These are phyloP conservation scores for Aphanocladium album DNA, from an alignment of 2,329 filamentous ascomycete species.

Conservation along the genomic window DNA sequence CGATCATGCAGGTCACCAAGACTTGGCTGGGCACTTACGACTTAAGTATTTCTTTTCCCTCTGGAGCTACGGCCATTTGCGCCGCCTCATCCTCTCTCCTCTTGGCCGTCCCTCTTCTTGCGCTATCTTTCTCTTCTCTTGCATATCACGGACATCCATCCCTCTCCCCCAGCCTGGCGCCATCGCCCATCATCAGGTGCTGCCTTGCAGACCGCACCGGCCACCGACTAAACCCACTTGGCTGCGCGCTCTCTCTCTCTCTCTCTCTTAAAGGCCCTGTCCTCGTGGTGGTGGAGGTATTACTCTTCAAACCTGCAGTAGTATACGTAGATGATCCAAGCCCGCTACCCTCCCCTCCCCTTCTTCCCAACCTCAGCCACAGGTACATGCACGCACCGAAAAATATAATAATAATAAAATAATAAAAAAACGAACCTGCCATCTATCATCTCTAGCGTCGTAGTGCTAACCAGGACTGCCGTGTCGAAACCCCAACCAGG, in stretches of 20 bases:
- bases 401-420: too few relatives aligned
- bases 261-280: background rate
- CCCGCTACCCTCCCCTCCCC: background rate
- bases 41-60: background rate
- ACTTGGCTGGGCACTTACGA: background rate
- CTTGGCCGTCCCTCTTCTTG: background rate
- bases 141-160: background rate
- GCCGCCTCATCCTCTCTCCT: background rate
- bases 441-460: background rate
- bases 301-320: background rate
- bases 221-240: slow-evolving; percentile 2
- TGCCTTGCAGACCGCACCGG: slow-evolving; percentile 4
- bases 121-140: too few relatives aligned
- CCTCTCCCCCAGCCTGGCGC: background rate
- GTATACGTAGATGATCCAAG: background rate
- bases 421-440: background rate
- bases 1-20: slow-evolving; percentile 5
- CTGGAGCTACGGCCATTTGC: background rate
- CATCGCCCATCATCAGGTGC: background rate
- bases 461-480: background rate
- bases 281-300: background rate
- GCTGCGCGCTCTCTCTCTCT: background rate
- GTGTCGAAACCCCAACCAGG: background rate
- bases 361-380: too few relatives aligned
- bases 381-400: background rate